phyloP scores from a whole-genome alignment of 306 rosid species.

The Prunus padus region DNA sequence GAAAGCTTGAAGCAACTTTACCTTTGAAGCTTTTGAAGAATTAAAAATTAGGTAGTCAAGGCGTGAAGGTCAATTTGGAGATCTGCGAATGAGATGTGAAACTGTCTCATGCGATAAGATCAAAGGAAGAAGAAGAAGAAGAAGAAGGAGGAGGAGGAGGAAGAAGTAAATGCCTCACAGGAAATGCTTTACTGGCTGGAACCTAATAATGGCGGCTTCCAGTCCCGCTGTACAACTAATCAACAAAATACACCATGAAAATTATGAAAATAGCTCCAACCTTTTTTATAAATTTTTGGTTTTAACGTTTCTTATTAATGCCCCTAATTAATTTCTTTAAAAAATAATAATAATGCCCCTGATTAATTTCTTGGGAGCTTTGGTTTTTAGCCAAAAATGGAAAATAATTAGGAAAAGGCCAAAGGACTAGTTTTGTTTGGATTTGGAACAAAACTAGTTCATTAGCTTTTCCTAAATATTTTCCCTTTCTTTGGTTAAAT shows the following conservation, averaged over 20 bases:
- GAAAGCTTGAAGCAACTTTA: not conserved
- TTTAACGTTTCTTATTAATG: not conserved
- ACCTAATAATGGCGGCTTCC: slow-evolving; percentile 35
- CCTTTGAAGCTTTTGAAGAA: not conserved
- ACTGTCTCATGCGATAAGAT: slow-evolving; percentile 2
- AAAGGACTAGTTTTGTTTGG: too few relatives aligned
- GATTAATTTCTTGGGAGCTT: too few relatives aligned
- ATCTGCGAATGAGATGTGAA: slow-evolving; percentile 23
- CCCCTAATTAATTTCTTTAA: not conserved
- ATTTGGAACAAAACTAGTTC: too few relatives aligned
- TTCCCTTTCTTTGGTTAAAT: too few relatives aligned
- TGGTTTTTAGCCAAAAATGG: too few relatives aligned
- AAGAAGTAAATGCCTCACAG: not conserved
- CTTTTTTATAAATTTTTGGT: not conserved
- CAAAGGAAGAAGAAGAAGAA: slow-evolving; percentile 1
- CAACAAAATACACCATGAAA: not conserved
- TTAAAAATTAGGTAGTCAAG: not conserved
- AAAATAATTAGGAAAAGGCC: too few relatives aligned
- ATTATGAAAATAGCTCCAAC: not conserved
- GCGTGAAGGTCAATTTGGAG: slow-evolving; percentile 2
- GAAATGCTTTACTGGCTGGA: slow-evolving; percentile 26
- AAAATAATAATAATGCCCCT: too few relatives aligned
- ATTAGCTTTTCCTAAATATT: too few relatives aligned
- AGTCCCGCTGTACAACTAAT: slow-evolving; percentile 24
- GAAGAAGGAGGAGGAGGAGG: not conserved